Evolutionary conservation across 78 protist species (phyloP).

Genomic region (Polysphondylium violaceum): DNA sequence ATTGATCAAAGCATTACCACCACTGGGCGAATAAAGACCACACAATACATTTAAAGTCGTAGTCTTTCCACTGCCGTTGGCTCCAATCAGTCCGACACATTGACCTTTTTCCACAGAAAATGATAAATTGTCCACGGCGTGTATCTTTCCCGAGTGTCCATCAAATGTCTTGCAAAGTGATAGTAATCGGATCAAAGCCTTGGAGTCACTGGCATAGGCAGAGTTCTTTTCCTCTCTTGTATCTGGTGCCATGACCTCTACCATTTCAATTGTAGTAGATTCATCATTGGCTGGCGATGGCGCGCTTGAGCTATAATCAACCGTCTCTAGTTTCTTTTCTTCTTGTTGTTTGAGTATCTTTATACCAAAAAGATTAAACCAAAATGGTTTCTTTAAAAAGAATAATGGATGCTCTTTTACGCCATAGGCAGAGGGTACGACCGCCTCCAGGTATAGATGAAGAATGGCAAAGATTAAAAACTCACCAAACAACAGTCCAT

Average conservation of each 20-base stretch:
- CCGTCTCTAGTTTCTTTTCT: too few species aligned
- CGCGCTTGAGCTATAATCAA: too few species aligned
- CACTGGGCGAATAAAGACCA: conserved; percentile 88
- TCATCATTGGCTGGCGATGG: too few species aligned
- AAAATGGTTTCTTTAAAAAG: conserved; percentile 26
- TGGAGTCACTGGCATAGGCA: too few species aligned
- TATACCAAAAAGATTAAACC: too few species aligned
- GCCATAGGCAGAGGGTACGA: conserved; percentile 22
- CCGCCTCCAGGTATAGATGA: conserved; percentile 41
- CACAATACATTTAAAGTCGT: conserved; percentile 45
- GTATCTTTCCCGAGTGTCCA: too few species aligned
- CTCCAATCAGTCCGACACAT: conserved; percentile 86
- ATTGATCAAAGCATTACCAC: conserved; percentile 88
- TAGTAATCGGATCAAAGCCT: too few species aligned
- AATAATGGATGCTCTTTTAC: conserved; percentile 29
- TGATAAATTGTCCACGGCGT: conserved; percentile 69
- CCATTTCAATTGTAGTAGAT: too few species aligned
- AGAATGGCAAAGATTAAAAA: conserved; percentile 20
- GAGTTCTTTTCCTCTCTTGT: too few species aligned
- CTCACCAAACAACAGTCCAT: conserved; percentile 24
- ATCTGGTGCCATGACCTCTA: too few species aligned
- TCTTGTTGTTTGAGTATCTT: too few species aligned
- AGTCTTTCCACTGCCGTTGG: conserved; percentile 85
- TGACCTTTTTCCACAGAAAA: conserved; percentile 72
- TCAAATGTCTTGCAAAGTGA: too few species aligned